Conservation (phyloP, 2,329 filamentous ascomycete genomes). For the Diaporthe velutina region DNA sequence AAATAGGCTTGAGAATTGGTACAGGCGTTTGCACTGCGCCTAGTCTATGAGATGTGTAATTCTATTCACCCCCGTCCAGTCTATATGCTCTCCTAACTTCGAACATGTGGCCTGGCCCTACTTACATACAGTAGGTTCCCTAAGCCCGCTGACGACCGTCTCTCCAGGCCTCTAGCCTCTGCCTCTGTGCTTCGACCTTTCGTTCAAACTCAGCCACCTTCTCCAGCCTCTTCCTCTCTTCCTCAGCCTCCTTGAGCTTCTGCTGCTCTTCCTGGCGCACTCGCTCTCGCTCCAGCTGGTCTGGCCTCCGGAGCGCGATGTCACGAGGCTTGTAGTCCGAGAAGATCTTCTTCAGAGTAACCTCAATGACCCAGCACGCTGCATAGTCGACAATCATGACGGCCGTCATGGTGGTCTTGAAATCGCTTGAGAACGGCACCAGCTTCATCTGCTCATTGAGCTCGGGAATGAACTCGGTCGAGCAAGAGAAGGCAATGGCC, state of each 20-base stretch:
- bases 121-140: neutral
- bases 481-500: constrained; percentile 91
- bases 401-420: constrained; percentile 86
- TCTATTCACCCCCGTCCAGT: constrained; percentile 1
- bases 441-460: constrained; percentile 94
- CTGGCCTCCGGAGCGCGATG: constrained; percentile 86
- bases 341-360: constrained; percentile 85
- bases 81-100: neutral
- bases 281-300: constrained; percentile 85
- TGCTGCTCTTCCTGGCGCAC: constrained; percentile 74
- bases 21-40: neutral
- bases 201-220: constrained; percentile 72
- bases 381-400: constrained; percentile 91
- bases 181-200: constrained; percentile 65
- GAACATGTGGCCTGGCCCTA: neutral
- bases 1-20: neutral
- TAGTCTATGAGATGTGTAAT: constrained; percentile 17
- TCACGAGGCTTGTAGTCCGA: constrained; percentile 94
- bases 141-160: constrained; percentile 48
- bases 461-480: constrained; percentile 94
- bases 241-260: constrained; percentile 61
- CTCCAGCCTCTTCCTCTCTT: constrained; percentile 61
- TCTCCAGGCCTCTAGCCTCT: constrained; percentile 62
- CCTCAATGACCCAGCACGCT: constrained; percentile 90
- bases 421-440: constrained; percentile 89